Evolutionary conservation across 768 basidiomycete genomes (phyloP).

Genomic region (Suillus hirtellus): DNA sequence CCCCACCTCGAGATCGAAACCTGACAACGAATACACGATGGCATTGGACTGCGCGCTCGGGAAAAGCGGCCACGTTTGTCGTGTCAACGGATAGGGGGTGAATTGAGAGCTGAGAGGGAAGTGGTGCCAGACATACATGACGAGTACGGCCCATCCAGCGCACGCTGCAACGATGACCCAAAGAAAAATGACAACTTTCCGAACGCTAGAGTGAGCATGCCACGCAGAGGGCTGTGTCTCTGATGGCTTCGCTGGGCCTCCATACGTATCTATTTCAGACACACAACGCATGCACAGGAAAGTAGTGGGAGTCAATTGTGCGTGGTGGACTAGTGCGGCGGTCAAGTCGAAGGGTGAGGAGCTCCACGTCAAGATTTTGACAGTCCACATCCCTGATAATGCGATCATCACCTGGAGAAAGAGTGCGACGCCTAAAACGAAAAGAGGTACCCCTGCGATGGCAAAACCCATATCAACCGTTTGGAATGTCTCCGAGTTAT

Average conservation of each 20-base stretch:
- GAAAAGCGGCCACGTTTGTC: slow-evolving; percentile 27
- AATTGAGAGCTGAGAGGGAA: too few species aligned
- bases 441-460: slow-evolving; percentile 28
- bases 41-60: slow-evolving; percentile 21
- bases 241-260: slow-evolving; percentile 17
- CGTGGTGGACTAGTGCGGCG: slow-evolving; percentile 31
- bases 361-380: slow-evolving; percentile 34
- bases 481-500: too few species aligned
- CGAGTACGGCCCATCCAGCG: slow-evolving; percentile 23
- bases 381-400: slow-evolving; percentile 20
- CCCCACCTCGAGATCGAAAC: slow-evolving; percentile 25
- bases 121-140: neutral
- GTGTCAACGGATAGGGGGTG: too few species aligned
- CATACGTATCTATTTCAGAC: slow-evolving; percentile 7
- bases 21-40: slow-evolving; percentile 22
- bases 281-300: slow-evolving; percentile 31
- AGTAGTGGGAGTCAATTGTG: slow-evolving; percentile 19
- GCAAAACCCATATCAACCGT: too few species aligned
- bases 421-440: slow-evolving; percentile 25
- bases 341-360: slow-evolving; percentile 32
- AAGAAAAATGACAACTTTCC: slow-evolving; percentile 22
- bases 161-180: slow-evolving; percentile 25
- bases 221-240: slow-evolving; percentile 29
- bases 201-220: slow-evolving; percentile 24
- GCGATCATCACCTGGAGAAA: slow-evolving; percentile 27